Evolutionary conservation across 495 filamentous ascomycete genomes (phyloP).

Genomic region (Podospora sp.): DNA sequence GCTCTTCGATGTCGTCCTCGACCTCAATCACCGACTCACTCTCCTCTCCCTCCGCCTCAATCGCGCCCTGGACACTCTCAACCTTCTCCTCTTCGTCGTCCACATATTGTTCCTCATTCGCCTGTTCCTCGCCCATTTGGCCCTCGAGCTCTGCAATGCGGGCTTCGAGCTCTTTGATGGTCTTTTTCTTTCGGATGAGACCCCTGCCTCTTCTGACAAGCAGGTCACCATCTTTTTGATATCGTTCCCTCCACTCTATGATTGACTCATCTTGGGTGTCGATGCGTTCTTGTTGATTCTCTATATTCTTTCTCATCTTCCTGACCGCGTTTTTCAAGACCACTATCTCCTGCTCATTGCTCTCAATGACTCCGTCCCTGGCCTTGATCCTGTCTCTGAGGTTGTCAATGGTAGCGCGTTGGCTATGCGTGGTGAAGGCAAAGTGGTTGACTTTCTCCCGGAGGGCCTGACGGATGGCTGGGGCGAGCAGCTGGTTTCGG

Average conservation of each 20-base stretch:
- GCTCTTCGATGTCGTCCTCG: no score
- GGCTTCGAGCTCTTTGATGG: background rate
- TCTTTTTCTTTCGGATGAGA: no score
- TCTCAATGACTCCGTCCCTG: background rate
- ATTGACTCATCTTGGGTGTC: background rate
- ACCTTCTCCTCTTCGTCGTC: background rate
- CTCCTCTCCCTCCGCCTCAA: no score
- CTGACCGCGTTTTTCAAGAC: background rate
- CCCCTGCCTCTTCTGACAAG: background rate
- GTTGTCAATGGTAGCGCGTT: background rate
- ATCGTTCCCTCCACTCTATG: background rate
- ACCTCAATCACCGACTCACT: no score
- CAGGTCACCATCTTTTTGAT: background rate
- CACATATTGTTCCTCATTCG: no score
- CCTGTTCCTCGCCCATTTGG: background rate
- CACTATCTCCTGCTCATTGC: background rate
- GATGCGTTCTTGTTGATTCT: background rate
- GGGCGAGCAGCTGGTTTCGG: background rate
- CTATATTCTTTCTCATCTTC: background rate
- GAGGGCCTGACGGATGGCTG: background rate
- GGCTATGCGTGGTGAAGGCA: background rate
- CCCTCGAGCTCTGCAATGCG: background rate
- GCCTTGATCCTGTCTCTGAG: background rate
- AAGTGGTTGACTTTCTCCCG: background rate
- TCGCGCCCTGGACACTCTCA: no score